Base-by-base conservation (phyloP, 441 rosid species). In the Metrosideros polymorpha region DNA sequence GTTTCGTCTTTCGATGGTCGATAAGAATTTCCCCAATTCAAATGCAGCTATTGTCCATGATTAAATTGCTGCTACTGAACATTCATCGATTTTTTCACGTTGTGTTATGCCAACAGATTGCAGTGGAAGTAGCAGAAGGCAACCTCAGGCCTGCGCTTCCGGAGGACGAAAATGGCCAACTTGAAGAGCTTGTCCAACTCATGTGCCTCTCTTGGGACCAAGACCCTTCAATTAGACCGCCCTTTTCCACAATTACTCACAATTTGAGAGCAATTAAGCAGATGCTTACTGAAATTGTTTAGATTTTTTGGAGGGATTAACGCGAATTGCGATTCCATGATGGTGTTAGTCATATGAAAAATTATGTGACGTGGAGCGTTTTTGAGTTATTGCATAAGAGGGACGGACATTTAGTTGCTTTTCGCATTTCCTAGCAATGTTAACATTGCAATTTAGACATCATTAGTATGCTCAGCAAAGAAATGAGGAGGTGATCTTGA, bases 101-200 rank as follows among this genome's bases (percentile, higher is more conserved):
- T 12, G 3, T 9, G 12, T 89, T 42, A 3, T 83, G 22, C 6
- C 53, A 39, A 50, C 77, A 94, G 94, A 93, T 94, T 79, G 95
- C 92, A 1, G 84, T 91, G 91, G 92, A 91, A 86, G 94, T 94
- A 63, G 95, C 88, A 56, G 94, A 93, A 53, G 93, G 94, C 1
- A 85, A 49, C 24, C 88, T 92, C 63, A 91, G 95, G 89, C 95
- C 95, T 6, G 87, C 51, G 19, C 91, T 91, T 42, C 92, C 90
- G 3, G 90, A 86, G 49, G 92, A 91, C 66, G 35, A 82, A 18
- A 43, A 88, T 49, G 92, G 86, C 22, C 71, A 84, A 39, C 25
- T 85, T 2, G 88, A 83, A 35, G 93, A 89, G 86, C 77, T 93
- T 24, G 89, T 88, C 24, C 86, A 89, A 14, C 91, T 91, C 4